Percentiles rank a stretch among this genome's conserved stretches.
Evolutionary conservation across 2,329 filamentous ascomycete genomes (phyloP).

Genomic region (Hymenoscyphus fructigenus): DNA sequence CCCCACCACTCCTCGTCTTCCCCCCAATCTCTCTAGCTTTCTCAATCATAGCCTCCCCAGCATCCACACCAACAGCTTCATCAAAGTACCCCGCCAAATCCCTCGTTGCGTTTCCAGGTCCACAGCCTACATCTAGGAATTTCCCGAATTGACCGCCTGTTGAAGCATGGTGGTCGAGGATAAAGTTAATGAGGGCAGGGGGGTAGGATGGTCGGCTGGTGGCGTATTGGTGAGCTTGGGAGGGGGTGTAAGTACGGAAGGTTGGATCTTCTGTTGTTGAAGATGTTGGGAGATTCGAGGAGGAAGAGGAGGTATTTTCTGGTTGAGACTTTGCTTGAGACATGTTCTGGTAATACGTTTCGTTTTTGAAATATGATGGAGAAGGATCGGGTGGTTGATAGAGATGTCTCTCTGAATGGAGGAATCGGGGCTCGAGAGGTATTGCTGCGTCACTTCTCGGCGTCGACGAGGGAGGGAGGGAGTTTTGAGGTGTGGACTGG

Average conservation of each 20-base stretch:
- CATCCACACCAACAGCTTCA: constrained; percentile 32
- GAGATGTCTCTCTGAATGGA: no score
- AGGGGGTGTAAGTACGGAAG: constrained; percentile 21
- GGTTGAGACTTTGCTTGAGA: no score
- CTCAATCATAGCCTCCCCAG: constrained; percentile 33
- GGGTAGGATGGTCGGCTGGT: constrained; percentile 25
- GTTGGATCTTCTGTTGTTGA: background rate
- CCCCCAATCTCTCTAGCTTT: constrained; percentile 28
- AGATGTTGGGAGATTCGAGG: background rate
- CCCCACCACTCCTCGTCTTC: constrained; percentile 21
- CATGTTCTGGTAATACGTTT: no score
- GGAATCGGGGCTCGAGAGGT: no score
- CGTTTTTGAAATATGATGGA: background rate
- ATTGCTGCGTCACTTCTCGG: no score
- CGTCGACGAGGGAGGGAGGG: no score
- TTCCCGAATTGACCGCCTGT: constrained; percentile 26
- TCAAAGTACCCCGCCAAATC: constrained; percentile 32
- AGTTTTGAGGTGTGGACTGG: no score
- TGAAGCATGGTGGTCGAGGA: constrained; percentile 28
- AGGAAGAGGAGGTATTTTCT: no score
- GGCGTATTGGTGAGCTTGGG: constrained; percentile 33
- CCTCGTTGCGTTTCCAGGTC: constrained; percentile 34
- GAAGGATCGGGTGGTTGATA: background rate
- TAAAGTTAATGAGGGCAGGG: constrained; percentile 22
- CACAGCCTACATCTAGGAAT: constrained; percentile 36